A percentile compares a stretch with the other conserved stretches of the same genome.
phyloP scores from a whole-genome alignment of 345 rosid species.

The Syzygium oleosum region DNA sequence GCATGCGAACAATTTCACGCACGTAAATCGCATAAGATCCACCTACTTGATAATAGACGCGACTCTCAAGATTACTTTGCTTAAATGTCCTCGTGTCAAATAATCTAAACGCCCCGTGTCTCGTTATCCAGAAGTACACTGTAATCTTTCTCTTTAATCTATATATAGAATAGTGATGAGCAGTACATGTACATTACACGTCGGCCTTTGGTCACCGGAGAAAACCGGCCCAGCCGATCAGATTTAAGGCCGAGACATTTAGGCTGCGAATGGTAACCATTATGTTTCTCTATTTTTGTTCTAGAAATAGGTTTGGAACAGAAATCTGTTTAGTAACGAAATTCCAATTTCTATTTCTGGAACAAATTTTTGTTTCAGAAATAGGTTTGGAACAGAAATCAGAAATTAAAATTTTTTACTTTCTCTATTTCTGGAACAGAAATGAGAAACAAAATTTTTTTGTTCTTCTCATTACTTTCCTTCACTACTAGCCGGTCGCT shows the following conservation, averaged over 20 bases:
- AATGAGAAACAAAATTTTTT: too few species aligned
- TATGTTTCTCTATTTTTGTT: too few species aligned
- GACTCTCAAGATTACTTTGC: not conserved
- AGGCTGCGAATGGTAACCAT: too few species aligned
- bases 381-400: too few species aligned
- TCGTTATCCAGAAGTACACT: not conserved
- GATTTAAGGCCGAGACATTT: not conserved
- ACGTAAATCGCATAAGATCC: not conserved
- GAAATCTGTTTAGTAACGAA: too few species aligned
- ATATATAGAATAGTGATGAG: not conserved
- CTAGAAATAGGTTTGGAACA: too few species aligned
- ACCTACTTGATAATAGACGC: not conserved
- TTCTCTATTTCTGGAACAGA: too few species aligned
- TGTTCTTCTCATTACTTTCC: too few species aligned
- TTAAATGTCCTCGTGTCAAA: not conserved
- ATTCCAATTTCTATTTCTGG: too few species aligned
- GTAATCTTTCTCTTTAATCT: not conserved
- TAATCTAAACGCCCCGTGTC: not conserved
- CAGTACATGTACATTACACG: not conserved
- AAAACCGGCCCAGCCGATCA: not conserved
- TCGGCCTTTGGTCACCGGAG: not conserved
- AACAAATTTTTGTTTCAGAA: too few species aligned
- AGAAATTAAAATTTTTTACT: too few species aligned
- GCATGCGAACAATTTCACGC: accelerated
- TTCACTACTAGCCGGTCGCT: too few species aligned